Percentiles rank a stretch among this genome's conserved stretches.
phyloP scores from a whole-genome alignment of 768 basidiomycete genomes.

The Trichaptum fuscoviolaceum region DNA sequence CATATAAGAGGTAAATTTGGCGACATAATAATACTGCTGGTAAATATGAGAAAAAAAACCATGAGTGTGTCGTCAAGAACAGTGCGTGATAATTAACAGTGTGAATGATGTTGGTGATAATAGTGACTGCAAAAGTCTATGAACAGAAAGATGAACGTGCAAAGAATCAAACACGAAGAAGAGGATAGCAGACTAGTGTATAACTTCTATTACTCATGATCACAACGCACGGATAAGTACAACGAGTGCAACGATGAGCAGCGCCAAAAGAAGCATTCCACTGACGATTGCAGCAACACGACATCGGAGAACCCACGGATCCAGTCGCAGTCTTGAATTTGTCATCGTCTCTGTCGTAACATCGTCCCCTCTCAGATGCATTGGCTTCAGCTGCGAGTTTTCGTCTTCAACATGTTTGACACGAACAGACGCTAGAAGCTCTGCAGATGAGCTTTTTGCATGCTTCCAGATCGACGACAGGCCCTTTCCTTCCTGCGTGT shows the following conservation, averaged over 20 bases:
- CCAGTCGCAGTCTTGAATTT: background rate
- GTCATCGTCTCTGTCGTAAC: constrained; percentile 12
- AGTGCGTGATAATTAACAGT: constrained; percentile 64
- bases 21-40: constrained; percentile 51
- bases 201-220: background rate
- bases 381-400: constrained; percentile 37
- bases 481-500: background rate
- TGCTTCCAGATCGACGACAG: constrained; percentile 14
- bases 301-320: constrained; percentile 23
- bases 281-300: constrained; percentile 58
- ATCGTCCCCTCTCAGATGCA: constrained; percentile 41
- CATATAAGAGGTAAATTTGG: too few relatives aligned
- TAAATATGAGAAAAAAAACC: constrained; percentile 45
- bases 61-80: constrained; percentile 53
- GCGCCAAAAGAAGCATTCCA: constrained; percentile 42
- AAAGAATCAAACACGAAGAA: background rate
- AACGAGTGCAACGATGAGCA: constrained; percentile 47
- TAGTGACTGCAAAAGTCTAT: background rate
- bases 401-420: constrained; percentile 16
- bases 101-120: constrained; percentile 46
- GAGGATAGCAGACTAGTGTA: background rate
- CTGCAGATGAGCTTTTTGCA: constrained; percentile 17
- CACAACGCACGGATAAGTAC: constrained; percentile 25
- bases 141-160: background rate
- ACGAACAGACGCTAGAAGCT: background rate